phyloP scores from a whole-genome alignment of 1,139 yeast genomes.

The Magnusiomyces suaveolens region DNA sequence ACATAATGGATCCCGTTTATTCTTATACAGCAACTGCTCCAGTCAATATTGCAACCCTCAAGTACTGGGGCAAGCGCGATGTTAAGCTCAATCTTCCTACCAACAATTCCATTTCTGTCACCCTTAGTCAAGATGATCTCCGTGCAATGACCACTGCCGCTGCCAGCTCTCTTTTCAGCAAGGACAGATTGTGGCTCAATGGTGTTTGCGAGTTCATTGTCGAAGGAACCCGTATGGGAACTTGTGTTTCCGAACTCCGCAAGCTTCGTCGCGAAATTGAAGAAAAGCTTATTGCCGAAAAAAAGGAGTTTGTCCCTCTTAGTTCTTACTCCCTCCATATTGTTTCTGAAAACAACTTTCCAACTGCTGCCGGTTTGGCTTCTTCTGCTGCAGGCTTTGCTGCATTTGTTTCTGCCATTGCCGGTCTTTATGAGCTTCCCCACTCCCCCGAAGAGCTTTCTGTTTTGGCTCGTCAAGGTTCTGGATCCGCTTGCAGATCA shows the following conservation, averaged over 20 bases:
- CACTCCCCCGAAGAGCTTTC: slow-evolving; percentile 76
- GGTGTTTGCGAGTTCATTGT: slow-evolving; percentile 57
- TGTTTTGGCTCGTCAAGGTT: slow-evolving; percentile 92
- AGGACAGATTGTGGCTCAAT: slow-evolving; percentile 75
- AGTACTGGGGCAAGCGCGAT: slow-evolving; percentile 98
- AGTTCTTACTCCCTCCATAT: slow-evolving; percentile 63
- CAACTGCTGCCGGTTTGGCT: slow-evolving; percentile 99
- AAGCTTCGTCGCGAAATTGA: slow-evolving; percentile 32
- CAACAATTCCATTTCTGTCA: slow-evolving; percentile 88
- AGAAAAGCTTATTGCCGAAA: slow-evolving; percentile 18
- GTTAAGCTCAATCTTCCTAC: slow-evolving; percentile 82
- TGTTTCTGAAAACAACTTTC: slow-evolving; percentile 92
- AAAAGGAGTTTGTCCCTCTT: slow-evolving; percentile 47
- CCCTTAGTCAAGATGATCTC: slow-evolving; percentile 80
- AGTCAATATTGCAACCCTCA: slow-evolving; percentile 91
- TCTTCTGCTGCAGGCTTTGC: slow-evolving; percentile 98
- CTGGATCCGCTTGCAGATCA: slow-evolving; percentile 97
- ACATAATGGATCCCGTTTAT: slow-evolving; percentile 31
- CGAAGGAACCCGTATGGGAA: slow-evolving; percentile 58
- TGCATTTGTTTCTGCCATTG: slow-evolving; percentile 81
- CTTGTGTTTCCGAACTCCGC: slow-evolving; percentile 72
- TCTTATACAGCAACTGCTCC: slow-evolving; percentile 90
- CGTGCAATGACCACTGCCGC: slow-evolving; percentile 87
- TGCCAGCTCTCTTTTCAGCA: slow-evolving; percentile 45
- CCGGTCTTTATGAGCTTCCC: slow-evolving; percentile 71